phyloP scores from a whole-genome alignment of 306 rosid species.

The Fragaria vesca region DNA sequence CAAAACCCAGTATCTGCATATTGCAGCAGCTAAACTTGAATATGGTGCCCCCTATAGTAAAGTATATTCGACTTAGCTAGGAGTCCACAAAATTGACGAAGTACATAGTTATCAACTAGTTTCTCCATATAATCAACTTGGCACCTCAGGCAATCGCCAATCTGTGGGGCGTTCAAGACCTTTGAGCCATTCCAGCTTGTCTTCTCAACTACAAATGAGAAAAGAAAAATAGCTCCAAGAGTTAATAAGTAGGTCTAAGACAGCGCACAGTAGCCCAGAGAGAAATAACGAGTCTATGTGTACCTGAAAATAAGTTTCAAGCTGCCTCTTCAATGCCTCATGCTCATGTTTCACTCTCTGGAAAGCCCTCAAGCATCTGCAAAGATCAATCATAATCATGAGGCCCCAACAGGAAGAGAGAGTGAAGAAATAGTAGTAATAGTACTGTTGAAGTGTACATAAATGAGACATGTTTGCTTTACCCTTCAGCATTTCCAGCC shows the following conservation, averaged over 20 bases:
- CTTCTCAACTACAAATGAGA: conserved; percentile 36
- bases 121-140: conserved; percentile 9
- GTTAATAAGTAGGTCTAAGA: not conserved
- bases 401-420: not conserved
- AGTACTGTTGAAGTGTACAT: not conserved
- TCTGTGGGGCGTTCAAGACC: not conserved
- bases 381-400: conserved; percentile 12
- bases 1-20: conserved; percentile 4
- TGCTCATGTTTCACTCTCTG: conserved; percentile 63
- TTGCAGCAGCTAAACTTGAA: not conserved
- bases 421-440: not conserved
- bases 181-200: conserved; percentile 38
- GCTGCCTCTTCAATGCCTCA: conserved; percentile 52
- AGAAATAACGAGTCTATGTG: conserved; percentile 1
- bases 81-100: conserved; percentile 10
- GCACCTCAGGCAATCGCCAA: not conserved
- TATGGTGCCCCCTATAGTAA: conserved; percentile 1
- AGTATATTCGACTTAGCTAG: not conserved
- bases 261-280: not conserved
- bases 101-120: not conserved
- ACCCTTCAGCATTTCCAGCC: conserved; percentile 69
- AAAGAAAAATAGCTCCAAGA: not conserved
- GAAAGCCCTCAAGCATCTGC: conserved; percentile 67
- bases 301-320: conserved; percentile 69
- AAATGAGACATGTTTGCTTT: not conserved